Conservation (phyloP, 805 yeast genomes). For the Wickerhamomyces mucosus region DNA sequence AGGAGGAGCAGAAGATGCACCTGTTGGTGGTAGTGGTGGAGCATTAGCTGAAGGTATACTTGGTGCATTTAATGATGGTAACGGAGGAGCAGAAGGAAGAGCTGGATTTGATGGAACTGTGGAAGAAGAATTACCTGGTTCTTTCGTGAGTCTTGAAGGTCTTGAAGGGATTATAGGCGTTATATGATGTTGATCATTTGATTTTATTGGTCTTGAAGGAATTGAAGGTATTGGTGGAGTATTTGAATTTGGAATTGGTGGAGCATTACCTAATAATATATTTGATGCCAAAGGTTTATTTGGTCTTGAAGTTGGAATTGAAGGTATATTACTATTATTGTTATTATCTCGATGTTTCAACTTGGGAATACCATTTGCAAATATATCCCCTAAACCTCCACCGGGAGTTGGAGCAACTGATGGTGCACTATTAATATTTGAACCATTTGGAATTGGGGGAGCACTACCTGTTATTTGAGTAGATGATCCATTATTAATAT, state of each 20-base stretch:
- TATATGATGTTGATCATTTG: background rate
- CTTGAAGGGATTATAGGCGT: background rate
- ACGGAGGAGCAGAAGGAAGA: slow-evolving; percentile 2
- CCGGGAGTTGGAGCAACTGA: slow-evolving; percentile 13
- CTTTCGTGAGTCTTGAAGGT: background rate
- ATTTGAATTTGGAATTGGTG: slow-evolving; percentile 12
- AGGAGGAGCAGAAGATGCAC: slow-evolving; percentile 15
- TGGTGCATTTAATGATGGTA: slow-evolving; percentile 15
- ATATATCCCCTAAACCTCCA: slow-evolving; percentile 16
- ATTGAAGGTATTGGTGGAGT: slow-evolving; percentile 22
- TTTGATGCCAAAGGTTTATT: slow-evolving; percentile 8
- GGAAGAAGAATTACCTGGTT: too few species aligned
- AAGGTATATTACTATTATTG: slow-evolving; percentile 23
- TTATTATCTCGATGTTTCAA: slow-evolving; percentile 11
- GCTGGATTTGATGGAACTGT: too few species aligned
- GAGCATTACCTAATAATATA: slow-evolving; percentile 13
- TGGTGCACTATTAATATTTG: slow-evolving; percentile 15
- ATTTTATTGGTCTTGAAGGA: slow-evolving; percentile 16
- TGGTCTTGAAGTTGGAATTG: slow-evolving; percentile 19
- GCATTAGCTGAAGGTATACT: slow-evolving; percentile 18
- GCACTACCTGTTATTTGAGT: slow-evolving; percentile 23
- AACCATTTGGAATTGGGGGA: slow-evolving; percentile 21
- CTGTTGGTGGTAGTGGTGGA: slow-evolving; percentile 10
- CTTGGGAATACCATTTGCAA: slow-evolving; percentile 19
- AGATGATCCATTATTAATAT: background rate